Percentiles rank a stretch among this genome's conserved stretches.
Evolutionary conservation across 176 grass and related monocot genomes (phyloP).

Genomic region (Hordeum marinum): DNA sequence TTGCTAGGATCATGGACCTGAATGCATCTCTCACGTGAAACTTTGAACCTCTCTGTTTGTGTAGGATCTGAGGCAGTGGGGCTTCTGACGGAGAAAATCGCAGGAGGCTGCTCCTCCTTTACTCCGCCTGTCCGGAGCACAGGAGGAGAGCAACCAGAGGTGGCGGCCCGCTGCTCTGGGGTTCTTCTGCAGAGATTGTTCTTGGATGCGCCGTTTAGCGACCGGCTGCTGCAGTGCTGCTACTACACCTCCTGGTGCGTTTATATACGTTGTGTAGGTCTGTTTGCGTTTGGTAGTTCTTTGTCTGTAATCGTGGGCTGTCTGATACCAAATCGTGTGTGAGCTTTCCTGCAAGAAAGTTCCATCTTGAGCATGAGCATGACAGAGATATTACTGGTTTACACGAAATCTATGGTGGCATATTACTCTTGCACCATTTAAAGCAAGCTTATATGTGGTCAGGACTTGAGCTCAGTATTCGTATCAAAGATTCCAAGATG

Average conservation of each 20-base stretch:
- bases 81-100: slow-evolving; percentile 44
- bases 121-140: background rate
- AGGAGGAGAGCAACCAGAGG: background rate
- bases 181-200: background rate
- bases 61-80: slow-evolving; percentile 37
- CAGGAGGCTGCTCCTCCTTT: background rate
- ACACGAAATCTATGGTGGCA: too few relatives aligned
- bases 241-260: background rate
- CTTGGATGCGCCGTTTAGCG: background rate
- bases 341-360: background rate
- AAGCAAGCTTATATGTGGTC: background rate
- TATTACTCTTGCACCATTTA: too few relatives aligned
- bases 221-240: too few relatives aligned
- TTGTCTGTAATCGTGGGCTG: background rate
- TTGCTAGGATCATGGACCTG: background rate
- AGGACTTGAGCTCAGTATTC: background rate
- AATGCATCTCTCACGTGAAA: background rate
- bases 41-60: background rate
- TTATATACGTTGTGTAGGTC: background rate
- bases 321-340: background rate
- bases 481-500: background rate
- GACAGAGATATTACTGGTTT: too few relatives aligned
- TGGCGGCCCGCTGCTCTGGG: background rate
- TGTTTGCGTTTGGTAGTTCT: background rate
- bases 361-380: too few relatives aligned